A percentile compares a stretch with the other conserved stretches of the same genome.
phyloP scores from a whole-genome alignment of 2,329 filamentous ascomycete genomes.

The Juglanconis oblonga region DNA sequence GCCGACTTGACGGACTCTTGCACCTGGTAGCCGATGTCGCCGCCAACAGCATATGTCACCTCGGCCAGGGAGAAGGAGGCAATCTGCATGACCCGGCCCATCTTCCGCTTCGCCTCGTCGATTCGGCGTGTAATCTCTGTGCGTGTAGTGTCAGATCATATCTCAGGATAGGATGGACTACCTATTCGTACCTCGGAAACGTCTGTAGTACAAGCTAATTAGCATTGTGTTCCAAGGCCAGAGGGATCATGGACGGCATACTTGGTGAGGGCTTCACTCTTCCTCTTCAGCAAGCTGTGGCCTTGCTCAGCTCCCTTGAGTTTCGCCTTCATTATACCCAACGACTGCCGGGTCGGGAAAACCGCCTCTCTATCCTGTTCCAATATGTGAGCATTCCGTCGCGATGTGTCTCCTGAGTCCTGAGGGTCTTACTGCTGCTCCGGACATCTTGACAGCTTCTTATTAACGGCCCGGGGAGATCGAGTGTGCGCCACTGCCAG shows the following conservation, averaged over 20 bases:
- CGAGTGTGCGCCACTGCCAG: not conserved
- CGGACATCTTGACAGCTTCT: constrained; percentile 32
- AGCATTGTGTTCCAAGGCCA: not conserved
- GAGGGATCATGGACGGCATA: constrained; percentile 40
- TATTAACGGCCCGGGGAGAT: constrained; percentile 1
- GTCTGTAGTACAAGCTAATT: constrained; percentile 46
- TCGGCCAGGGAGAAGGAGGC: constrained; percentile 96
- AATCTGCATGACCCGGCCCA: constrained; percentile 99
- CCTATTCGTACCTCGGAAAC: constrained; percentile 72
- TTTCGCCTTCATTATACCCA: constrained; percentile 97
- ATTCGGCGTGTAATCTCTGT: constrained; percentile 93
- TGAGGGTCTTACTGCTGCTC: constrained; percentile 32
- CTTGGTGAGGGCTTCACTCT: constrained; percentile 98
- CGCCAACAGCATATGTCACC: constrained; percentile 94
- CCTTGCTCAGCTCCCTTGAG: constrained; percentile 90
- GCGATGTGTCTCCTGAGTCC: constrained; percentile 16
- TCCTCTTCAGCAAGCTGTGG: constrained; percentile 92
- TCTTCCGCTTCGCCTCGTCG: constrained; percentile 98
- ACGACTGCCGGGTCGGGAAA: constrained; percentile 95
- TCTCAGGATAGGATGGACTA: not conserved
- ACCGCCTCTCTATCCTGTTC: constrained; percentile 86
- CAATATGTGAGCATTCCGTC: constrained; percentile 9
- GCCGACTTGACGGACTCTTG: constrained; percentile 93
- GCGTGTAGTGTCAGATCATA: constrained; percentile 16
- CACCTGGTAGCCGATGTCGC: constrained; percentile 94